Evolutionary conservation across 2,329 filamentous ascomycete species (phyloP).

Genomic region (Penicillium sp.): DNA sequence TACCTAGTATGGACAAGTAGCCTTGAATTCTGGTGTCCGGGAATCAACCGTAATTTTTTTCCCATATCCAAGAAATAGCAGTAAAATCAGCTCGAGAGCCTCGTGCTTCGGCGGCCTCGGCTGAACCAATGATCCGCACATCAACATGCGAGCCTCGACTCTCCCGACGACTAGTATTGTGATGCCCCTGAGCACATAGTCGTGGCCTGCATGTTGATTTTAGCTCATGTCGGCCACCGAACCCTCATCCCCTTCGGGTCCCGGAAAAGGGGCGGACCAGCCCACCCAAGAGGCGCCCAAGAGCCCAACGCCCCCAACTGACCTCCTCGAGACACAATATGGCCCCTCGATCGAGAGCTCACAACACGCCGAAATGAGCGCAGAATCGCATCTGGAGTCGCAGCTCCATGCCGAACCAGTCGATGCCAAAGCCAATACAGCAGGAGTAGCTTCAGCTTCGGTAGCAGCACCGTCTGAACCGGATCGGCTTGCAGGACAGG

Average conservation of each 20-base stretch:
- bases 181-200: slow-evolving; percentile 13
- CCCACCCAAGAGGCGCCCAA: slow-evolving; percentile 24
- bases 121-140: slow-evolving; percentile 37
- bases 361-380: slow-evolving; percentile 17
- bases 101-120: slow-evolving; percentile 25
- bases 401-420: neutral
- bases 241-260: slow-evolving; percentile 25
- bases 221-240: slow-evolving; percentile 40
- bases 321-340: slow-evolving; percentile 23
- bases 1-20: too few species aligned
- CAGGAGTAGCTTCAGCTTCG: slow-evolving; percentile 11
- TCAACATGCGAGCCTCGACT: slow-evolving; percentile 31
- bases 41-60: neutral
- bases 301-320: slow-evolving; percentile 25
- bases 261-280: slow-evolving; percentile 28
- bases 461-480: slow-evolving; percentile 18
- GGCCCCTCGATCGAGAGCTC: slow-evolving; percentile 15
- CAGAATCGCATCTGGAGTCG: slow-evolving; percentile 7
- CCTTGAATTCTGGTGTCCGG: too few species aligned
- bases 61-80: neutral
- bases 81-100: neutral
- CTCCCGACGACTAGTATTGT: slow-evolving; percentile 9
- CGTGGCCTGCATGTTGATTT: slow-evolving; percentile 43
- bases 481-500: slow-evolving; percentile 29
- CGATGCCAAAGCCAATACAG: slow-evolving; percentile 5